Conservation (phyloP, 2,329 filamentous ascomycete genomes). For the Dactylonectria macrodidyma region DNA sequence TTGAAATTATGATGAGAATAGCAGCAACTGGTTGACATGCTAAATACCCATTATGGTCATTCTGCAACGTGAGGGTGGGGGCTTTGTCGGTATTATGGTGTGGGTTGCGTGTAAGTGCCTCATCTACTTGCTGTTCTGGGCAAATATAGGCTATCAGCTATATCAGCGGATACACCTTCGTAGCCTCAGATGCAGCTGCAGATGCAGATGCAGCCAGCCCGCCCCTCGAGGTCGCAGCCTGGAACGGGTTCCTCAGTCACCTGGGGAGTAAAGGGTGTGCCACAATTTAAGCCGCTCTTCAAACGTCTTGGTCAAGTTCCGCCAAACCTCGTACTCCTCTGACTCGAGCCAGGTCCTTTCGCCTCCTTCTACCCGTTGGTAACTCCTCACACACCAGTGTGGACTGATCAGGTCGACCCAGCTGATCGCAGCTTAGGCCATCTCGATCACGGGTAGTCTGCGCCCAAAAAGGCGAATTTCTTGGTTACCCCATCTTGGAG, state of each 20-base stretch:
- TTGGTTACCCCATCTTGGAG: background rate
- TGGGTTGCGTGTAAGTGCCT: background rate
- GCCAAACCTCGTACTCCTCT: conserved; percentile 7
- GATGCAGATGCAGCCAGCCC: conserved; percentile 10
- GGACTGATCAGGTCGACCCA: background rate
- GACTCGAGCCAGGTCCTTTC: background rate
- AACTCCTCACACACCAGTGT: conserved; percentile 6
- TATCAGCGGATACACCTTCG: background rate
- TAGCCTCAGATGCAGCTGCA: background rate
- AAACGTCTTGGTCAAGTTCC: background rate
- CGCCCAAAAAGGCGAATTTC: background rate
- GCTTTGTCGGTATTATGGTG: background rate
- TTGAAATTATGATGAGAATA: conserved; percentile 24
- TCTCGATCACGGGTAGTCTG: background rate
- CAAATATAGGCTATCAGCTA: conserved; percentile 28
- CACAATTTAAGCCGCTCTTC: background rate
- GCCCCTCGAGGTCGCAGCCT: conserved; percentile 13
- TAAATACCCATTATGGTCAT: background rate
- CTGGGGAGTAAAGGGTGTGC: background rate
- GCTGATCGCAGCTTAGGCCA: background rate
- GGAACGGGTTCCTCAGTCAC: conserved; percentile 8
- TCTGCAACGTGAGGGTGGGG: conserved; percentile 6
- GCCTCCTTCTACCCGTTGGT: background rate
- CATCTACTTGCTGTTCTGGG: conserved; percentile 26
- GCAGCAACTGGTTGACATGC: conserved; percentile 11